A percentile compares a stretch with the other conserved stretches of the same genome.
Evolutionary conservation across 176 grass and related monocot species (phyloP).

Genomic region (Eragrostis curvula): DNA sequence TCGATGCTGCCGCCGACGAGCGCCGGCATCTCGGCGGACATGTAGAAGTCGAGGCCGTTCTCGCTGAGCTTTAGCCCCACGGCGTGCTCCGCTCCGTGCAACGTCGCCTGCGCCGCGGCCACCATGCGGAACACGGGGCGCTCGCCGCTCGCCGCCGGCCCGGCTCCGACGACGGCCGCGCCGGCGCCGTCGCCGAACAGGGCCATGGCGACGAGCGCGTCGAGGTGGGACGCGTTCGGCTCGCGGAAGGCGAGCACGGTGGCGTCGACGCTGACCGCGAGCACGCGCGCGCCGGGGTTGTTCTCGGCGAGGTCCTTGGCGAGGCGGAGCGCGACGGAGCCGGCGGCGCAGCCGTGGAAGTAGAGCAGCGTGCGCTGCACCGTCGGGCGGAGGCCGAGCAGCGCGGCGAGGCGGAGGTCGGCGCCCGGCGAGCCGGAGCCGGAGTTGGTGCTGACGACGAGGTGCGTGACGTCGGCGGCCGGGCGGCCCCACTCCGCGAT

Average conservation of each 20-base stretch:
- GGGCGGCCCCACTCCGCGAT: conserved; percentile 63
- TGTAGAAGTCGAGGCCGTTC: conserved; percentile 8
- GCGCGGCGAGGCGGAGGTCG: conserved; percentile 35
- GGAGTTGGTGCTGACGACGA: conserved; percentile 45
- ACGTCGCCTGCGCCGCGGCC: conserved; percentile 26
- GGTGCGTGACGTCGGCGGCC: conserved; percentile 50
- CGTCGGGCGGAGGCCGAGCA: conserved; percentile 43
- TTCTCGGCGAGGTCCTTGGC: conserved; percentile 69
- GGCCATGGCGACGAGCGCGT: conserved; percentile 34
- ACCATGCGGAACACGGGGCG: conserved; percentile 47
- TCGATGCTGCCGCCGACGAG: conserved; percentile 41
- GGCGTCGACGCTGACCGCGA: conserved; percentile 37
- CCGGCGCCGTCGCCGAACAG: conserved; percentile 57
- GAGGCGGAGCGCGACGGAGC: conserved; percentile 36
- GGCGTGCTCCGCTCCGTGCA: conserved; percentile 24
- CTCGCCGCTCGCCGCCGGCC: conserved; percentile 19
- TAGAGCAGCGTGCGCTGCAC: conserved; percentile 30
- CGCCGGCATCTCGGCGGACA: conserved; percentile 35
- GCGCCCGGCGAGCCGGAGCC: conserved; percentile 33
- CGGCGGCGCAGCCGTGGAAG: conserved; percentile 40
- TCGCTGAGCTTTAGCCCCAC: conserved; percentile 13
- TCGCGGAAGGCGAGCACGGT: conserved; percentile 20
- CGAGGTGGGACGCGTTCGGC: neutral
- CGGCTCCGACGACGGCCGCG: conserved; percentile 48
- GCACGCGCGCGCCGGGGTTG: conserved; percentile 48